These are phyloP conservation scores for Colletotrichum euphorbiae DNA, from an alignment of 2,329 filamentous ascomycete species.

Conservation along the genomic window DNA sequence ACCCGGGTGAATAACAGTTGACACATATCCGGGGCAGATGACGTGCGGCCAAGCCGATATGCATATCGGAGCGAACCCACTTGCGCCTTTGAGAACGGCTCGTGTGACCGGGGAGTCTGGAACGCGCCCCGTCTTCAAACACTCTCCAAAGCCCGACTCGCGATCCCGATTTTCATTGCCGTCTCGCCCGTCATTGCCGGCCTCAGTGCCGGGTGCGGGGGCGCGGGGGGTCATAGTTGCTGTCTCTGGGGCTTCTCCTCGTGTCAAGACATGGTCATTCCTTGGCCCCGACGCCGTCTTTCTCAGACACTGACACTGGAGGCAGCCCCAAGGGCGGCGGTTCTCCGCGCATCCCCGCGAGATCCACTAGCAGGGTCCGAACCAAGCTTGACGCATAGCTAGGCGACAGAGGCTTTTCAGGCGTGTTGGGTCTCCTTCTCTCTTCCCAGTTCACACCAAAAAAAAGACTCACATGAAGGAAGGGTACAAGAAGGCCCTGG, in stretches of 20 bases:
- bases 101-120: background rate
- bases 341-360: slow-evolving; percentile 20
- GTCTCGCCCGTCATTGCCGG: slow-evolving; percentile 29
- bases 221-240: background rate
- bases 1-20: background rate
- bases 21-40: background rate
- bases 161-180: slow-evolving; percentile 29
- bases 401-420: slow-evolving; percentile 15
- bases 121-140: slow-evolving; percentile 9
- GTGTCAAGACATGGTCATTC: slow-evolving; percentile 8
- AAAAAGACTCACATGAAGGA: slow-evolving; percentile 9
- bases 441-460: background rate
- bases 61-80: slow-evolving; percentile 5
- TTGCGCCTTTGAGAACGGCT: background rate
- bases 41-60: slow-evolving; percentile 24
- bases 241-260: background rate
- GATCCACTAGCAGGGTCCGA: slow-evolving; percentile 27
- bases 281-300: slow-evolving; percentile 10
- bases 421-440: background rate
- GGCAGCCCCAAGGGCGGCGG: background rate
- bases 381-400: slow-evolving; percentile 28
- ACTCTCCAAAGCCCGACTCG: slow-evolving; percentile 11
- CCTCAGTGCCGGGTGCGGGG: slow-evolving; percentile 32
- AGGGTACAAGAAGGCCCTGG: slow-evolving; percentile 9
- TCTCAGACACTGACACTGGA: slow-evolving; percentile 7